Conservation (phyloP, 2,329 filamentous ascomycete species). For the Aaosphaeria pasadenensis region DNA sequence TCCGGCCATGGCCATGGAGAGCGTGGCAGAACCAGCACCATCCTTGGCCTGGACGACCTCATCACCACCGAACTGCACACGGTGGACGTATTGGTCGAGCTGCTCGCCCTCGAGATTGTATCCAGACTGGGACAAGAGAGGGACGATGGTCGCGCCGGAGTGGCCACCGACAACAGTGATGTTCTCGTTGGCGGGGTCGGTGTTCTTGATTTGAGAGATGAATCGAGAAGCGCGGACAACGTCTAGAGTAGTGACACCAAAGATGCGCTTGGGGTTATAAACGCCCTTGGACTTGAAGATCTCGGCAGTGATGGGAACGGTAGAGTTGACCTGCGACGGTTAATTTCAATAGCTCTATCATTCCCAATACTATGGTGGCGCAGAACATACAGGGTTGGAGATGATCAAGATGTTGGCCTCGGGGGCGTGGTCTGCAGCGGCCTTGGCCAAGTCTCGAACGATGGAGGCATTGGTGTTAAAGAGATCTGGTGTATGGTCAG, state of each 20-base stretch:
- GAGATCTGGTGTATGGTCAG: constrained; percentile 61
- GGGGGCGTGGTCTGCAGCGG: constrained; percentile 80
- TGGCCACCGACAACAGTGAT: constrained; percentile 96
- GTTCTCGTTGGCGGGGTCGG: constrained; percentile 87
- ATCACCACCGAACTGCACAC: constrained; percentile 98
- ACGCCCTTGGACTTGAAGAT: constrained; percentile 93
- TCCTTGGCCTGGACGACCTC: constrained; percentile 99
- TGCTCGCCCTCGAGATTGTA: constrained; percentile 80
- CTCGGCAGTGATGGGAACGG: constrained; percentile 95
- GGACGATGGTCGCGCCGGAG: constrained; percentile 97
- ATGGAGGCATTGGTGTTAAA: constrained; percentile 99
- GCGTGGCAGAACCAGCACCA: constrained; percentile 91
- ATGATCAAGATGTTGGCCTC: constrained; percentile 97
- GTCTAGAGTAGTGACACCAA: constrained; percentile 98
- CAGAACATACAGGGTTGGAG: constrained; percentile 74
- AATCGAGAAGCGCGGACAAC: constrained; percentile 97
- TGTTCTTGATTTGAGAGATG: constrained; percentile 89
- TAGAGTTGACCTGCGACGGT: constrained; percentile 76
- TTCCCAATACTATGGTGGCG: constrained; percentile 5
- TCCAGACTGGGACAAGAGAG: constrained; percentile 90
- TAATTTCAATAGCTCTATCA: neutral
- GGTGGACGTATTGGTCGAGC: constrained; percentile 75
- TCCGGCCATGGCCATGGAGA: constrained; percentile 98
- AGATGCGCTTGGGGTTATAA: constrained; percentile 99
- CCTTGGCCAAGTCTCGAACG: constrained; percentile 96